These are phyloP conservation scores for Panus rudis DNA, from an alignment of 768 basidiomycete species.

Conservation along the genomic window DNA sequence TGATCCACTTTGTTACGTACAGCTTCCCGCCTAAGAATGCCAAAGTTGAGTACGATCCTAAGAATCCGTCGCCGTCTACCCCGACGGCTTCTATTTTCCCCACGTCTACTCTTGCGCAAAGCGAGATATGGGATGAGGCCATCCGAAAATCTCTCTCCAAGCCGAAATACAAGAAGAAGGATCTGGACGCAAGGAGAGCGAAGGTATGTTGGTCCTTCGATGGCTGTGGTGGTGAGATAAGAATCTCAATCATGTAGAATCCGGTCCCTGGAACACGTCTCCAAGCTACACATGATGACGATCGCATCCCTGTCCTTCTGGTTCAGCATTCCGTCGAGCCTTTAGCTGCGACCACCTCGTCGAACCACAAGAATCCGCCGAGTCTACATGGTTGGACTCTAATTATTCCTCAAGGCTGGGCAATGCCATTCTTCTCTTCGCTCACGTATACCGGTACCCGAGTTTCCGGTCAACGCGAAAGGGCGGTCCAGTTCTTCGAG, in stretches of 20 bases:
- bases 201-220: constrained; percentile 38
- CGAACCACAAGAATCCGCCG: constrained; percentile 10
- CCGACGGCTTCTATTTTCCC: constrained; percentile 42
- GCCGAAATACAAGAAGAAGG: constrained; percentile 73
- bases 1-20: background rate
- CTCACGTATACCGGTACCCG: constrained; percentile 79
- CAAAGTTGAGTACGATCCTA: constrained; percentile 30
- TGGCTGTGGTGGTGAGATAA: background rate
- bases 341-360: constrained; percentile 9
- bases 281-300: constrained; percentile 62
- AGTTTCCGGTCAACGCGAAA: constrained; percentile 79
- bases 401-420: constrained; percentile 83
- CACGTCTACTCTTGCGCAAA: constrained; percentile 49
- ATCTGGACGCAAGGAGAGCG: constrained; percentile 76
- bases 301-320: constrained; percentile 77
- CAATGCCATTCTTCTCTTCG: constrained; percentile 83
- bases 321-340: constrained; percentile 68
- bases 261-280: constrained; percentile 73
- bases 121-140: constrained; percentile 67
- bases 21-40: constrained; percentile 86
- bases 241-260: constrained; percentile 37
- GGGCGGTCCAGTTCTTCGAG: constrained; percentile 76
- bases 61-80: constrained; percentile 19
- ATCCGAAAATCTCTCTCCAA: constrained; percentile 44
- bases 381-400: constrained; percentile 81